These are phyloP conservation scores for Talaromyces thailandensis DNA, from an alignment of 495 filamentous ascomycete genomes.

Conservation along the genomic window DNA sequence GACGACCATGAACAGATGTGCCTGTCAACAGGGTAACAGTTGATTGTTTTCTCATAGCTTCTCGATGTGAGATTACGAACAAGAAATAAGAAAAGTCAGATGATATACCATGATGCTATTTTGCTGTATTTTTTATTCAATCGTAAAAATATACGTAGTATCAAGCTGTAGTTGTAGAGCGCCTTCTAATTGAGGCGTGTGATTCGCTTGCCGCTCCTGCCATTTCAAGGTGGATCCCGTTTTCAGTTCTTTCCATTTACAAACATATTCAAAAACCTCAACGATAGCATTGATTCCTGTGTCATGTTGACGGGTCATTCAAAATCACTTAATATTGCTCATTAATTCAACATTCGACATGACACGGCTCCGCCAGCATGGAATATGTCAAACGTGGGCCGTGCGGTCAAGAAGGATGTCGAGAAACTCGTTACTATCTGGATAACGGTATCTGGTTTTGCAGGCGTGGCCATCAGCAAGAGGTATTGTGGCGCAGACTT, in stretches of 20 bases:
- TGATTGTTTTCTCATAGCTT: slow-evolving; percentile 2
- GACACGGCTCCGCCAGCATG: slow-evolving; percentile 19
- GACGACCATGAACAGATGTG: slow-evolving; percentile 26
- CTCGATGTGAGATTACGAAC: slow-evolving; percentile 1
- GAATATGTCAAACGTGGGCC: slow-evolving; percentile 47
- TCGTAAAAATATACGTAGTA: too few species aligned
- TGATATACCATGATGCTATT: neutral
- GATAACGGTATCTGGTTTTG: slow-evolving; percentile 60
- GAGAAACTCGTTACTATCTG: slow-evolving; percentile 49
- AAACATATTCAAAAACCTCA: neutral
- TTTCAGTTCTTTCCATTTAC: neutral
- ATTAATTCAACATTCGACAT: neutral
- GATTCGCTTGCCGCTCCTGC: neutral
- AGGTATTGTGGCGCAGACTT: too few species aligned
- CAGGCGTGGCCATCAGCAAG: slow-evolving; percentile 55
- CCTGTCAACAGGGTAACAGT: neutral
- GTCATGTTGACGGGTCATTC: neutral
- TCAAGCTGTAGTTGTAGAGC: neutral
- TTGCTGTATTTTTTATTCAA: neutral
- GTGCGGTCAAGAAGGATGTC: slow-evolving; percentile 58
- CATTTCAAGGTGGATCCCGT: neutral
- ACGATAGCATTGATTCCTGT: neutral
- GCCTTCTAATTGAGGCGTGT: neutral
- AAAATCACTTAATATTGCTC: neutral
- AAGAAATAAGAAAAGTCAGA: slow-evolving; percentile 3